Base-by-base conservation (phyloP, 2,329 filamentous ascomycete species). In the Ophiostoma sp. region DNA sequence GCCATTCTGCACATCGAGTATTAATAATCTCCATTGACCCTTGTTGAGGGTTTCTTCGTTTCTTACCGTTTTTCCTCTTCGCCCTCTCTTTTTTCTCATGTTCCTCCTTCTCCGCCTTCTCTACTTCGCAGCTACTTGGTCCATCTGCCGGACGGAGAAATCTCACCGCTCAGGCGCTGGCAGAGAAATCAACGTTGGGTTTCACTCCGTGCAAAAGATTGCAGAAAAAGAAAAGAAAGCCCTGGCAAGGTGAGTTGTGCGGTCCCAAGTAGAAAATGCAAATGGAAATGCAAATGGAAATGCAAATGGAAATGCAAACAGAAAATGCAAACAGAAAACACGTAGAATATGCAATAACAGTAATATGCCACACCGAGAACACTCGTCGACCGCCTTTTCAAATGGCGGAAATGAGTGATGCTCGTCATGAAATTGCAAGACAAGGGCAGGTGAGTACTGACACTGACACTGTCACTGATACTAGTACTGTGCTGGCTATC, bases 81-180 rank as follows among this genome's bases (percentile, higher is more conserved):
- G 14, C 4, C 38, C 44, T 65, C 16, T 49, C 41, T n/a, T 42
- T 67, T 65, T 64, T 52, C 58, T n/a, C 27, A 42, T 68, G 45
- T 36, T 42, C 42, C 55, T 18, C 4, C 38, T 38, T 65, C 16
- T 49, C 41, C 11, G 36, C 66, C 55, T 64, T 52, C 58, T n/a
- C 27, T 36, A 36, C 42, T 55, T 12, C 14, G 42, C 42, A 45
- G 14, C 14, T 11, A 45, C 4, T 45, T 12, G 3, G 14, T 55
- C 45, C 63, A 55, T 42, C 47, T 45, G 49, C 49, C 49, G 49
- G 18, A 41, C 62, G 65, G 58, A 66, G 64, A 67, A 40, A 52
- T 62, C 67, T 68, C 67, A 68, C 67, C 67, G 67, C 42, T 65
- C 62, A 55, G 16, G 18, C 49, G 27, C 49, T 8, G 49, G 18